Base-by-base conservation (phyloP, 2,329 filamentous ascomycete genomes). In the Cordyceps pruinosa region DNA sequence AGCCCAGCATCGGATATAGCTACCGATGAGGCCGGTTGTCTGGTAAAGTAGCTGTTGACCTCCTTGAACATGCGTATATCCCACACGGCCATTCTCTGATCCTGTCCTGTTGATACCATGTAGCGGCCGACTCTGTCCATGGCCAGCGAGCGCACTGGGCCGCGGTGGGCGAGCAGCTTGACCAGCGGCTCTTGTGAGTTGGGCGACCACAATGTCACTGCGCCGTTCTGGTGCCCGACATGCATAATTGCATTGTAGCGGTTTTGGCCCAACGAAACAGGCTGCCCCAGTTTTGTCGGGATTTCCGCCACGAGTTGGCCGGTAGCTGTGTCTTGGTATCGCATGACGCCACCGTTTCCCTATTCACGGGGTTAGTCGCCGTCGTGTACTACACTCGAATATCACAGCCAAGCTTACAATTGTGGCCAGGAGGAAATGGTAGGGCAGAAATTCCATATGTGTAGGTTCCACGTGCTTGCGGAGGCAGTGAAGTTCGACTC, bases 281-380 rank as follows among this genome's bases (percentile, higher is more conserved):
- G 89, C 4, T 88, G 85, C 28, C 94, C 94, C 60, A 92, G 81
- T 68, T 88, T 87, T 12, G 93, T 97, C 28, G 89, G 84, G 57
- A 94, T 81, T 70, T 97, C 92, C 65, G 86, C 84, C 17, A 97
- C 87, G 61, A 95, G 81, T 67, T 96, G 86, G 41, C 94, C 94
- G 6, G 92, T 99, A 5, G 91, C 96, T 23, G 91, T 91, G 70
- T 99, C 94, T 69, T 94, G 94, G 70, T 97, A 99, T 73, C 94
- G 92, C 56, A 99, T 77, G 65, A 88, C 89, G 39, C 93, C 93
- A 46, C 86, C 85, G 64, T 89, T 86, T 60, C 90, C 90, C 82
- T 56, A n/a, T 23, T 9, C 12, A 8, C 13, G 9, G 7, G 9
- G 49, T 52, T 19, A 52, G 49, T 10, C 6, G n/a, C 17, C 3